phyloP scores from a whole-genome alignment of 2,329 filamentous ascomycete genomes.

The Hansfordia pulvinata region DNA sequence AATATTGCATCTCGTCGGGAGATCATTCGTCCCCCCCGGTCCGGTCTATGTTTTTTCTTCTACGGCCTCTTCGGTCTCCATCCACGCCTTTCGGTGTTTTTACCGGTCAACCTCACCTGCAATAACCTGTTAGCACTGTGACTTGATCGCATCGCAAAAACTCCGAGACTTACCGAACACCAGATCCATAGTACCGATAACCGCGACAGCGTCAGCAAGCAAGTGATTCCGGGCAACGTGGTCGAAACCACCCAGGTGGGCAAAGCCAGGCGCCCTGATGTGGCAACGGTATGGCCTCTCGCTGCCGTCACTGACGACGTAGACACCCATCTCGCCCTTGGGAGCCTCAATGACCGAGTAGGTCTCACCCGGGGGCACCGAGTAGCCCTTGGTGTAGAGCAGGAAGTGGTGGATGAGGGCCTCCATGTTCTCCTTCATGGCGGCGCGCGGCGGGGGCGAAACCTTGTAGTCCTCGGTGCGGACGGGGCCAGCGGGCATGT shows the following conservation, averaged over 20 bases:
- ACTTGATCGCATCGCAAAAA: slow-evolving; percentile 10
- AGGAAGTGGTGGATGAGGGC: slow-evolving; percentile 98
- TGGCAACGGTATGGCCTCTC: slow-evolving; percentile 96
- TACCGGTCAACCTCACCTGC: slow-evolving; percentile 49
- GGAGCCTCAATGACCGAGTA: slow-evolving; percentile 98
- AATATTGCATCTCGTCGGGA: slow-evolving; percentile 7
- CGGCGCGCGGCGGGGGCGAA: slow-evolving; percentile 82
- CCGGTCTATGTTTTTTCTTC: slow-evolving; percentile 4
- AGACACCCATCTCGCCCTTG: slow-evolving; percentile 99
- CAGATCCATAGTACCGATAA: slow-evolving; percentile 83
- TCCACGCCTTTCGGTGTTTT: too few relatives aligned
- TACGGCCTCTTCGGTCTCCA: slow-evolving; percentile 2
- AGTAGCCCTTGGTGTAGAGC: slow-evolving; percentile 96
- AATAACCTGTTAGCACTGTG: slow-evolving; percentile 15
- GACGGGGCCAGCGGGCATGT: slow-evolving; percentile 92
- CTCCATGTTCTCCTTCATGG: slow-evolving; percentile 99
- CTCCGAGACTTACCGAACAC: slow-evolving; percentile 57
- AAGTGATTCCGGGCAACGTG: slow-evolving; percentile 86
- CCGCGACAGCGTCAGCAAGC: slow-evolving; percentile 89
- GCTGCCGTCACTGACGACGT: slow-evolving; percentile 86
- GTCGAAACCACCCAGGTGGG: slow-evolving; percentile 88
- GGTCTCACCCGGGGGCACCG: slow-evolving; percentile 92
- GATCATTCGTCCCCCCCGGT: too few relatives aligned
- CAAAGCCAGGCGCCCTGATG: slow-evolving; percentile 92
- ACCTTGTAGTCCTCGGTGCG: slow-evolving; percentile 99